Base-by-base conservation (phyloP, 2,329 filamentous ascomycete genomes). In the Penicillium janthinellum region DNA sequence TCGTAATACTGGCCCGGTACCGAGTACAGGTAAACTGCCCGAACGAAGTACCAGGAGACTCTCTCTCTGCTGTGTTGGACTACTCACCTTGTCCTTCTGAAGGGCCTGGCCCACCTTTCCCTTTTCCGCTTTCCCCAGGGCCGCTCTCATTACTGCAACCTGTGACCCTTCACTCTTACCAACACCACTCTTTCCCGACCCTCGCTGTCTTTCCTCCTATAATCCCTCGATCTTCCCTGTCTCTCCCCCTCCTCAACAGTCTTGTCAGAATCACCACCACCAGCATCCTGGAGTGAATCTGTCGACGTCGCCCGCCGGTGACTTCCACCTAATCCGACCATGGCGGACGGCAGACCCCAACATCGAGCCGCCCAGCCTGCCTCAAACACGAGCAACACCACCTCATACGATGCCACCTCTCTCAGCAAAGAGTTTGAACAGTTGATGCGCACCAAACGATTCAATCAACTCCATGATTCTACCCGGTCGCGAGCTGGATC, bases 361-460 rank as follows among this genome's bases (percentile, higher is more conserved):
- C 70, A 73, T 58, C 60, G 56, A 59, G 50, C 64, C 20, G 45
- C 60, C 59, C 70, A 71, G 56, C 72, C 70, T 65, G 67, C 65
- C 65, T 68, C 67, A 55, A 39, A 25, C 15, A 31, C 22, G 35
- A 52, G 15, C 20, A 39, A n/a, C 49, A 67, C 61, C 25, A 37
- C 52, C 54, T 31, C 86, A 69, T 88, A 89, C 72, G 90, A 92
- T 87, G 91, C 92, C 28, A 84, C 86, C 70, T 90, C 92, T 60
- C 81, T 98, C 70, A 89, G 90, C 54, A 81, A 89, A 70, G 90
- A 92, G 72, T 97, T 97, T 76, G 91, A 96, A 74, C 89, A 92
- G 65, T 81, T 96, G 61, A 83, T 98, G 72, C 89, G 91, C 75
- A 92, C 90, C 59, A 93, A 91, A 81, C 87, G 92, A 75, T 87